Base-by-base conservation (phyloP, 352 stramenopile genomes). In the Phytophthora crassamura region DNA sequence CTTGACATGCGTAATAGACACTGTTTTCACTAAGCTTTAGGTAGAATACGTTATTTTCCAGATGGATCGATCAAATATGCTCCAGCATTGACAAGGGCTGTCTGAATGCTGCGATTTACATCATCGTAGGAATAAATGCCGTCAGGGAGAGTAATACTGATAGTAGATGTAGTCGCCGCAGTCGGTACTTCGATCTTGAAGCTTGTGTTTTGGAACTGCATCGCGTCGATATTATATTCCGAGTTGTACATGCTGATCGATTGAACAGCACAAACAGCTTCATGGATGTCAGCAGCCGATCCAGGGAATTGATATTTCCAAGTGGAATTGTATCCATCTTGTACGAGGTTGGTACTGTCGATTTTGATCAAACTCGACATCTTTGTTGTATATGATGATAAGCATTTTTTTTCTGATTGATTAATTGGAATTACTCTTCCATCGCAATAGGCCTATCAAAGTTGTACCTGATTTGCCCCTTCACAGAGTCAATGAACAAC, bases 131-230 rank as follows among this genome's bases (percentile, higher is more conserved):
- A n/a, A 12, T 66, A 66, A 35, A 48, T 40, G 0, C 48, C 58
- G 49, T 66, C 41, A 1, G 11, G 14, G 0, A 59, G 33, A 14
- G 0, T 50, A 0, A 59, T 45, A 16, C 7, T 35, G 4, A 66
- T 34, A 9, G 14, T 66, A 15, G 47, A 53, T 3, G 47, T 53
- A 3, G 58, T 66, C 18, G 40, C 47, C 5, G 40, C 58, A 4
- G 58, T 66, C 18, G 58, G 58, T 0, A 66, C 39, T 41, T 50
- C 52, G 8, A 59, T 14, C 18, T 59, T 49, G 39, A 59, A 50
- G 0, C 8, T 41, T 12, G 36, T 59, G 16, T 59, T 59, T 39
- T 39, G 39, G 15, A 59, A 59, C 14, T 47, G 36, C 5, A 59
- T 38, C 4, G 36, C 0, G 9, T 49, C 28, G 18, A 59, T 59